Percentiles rank a stretch among this genome's conserved stretches.
Evolutionary conservation across 1,284 basidiomycete genomes (phyloP).

Genomic region (Cutaneotrichosporon sp.): DNA sequence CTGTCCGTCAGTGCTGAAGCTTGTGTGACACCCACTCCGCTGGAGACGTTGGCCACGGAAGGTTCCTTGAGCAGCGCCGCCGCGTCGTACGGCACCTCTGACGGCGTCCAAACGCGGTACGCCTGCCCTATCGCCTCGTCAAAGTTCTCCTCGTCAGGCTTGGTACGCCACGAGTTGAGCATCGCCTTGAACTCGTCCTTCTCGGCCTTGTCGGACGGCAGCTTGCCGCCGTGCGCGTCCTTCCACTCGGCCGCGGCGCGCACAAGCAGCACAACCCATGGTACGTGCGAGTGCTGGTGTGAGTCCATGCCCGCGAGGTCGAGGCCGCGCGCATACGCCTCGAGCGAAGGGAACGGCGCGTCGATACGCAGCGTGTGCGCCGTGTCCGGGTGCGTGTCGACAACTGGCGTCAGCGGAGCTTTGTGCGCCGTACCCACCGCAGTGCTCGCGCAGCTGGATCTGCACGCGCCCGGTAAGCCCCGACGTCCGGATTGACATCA

Average conservation of each 20-base stretch:
- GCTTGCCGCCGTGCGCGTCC: conserved; percentile 32
- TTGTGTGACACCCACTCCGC: conserved; percentile 33
- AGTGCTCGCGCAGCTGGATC: conserved; percentile 79
- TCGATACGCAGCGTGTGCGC: conserved; percentile 80
- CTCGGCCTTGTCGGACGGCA: conserved; percentile 55
- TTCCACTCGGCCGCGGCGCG: conserved; percentile 78
- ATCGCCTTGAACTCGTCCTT: conserved; percentile 70
- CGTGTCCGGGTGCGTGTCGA: conserved; percentile 87
- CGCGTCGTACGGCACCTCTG: conserved; percentile 64
- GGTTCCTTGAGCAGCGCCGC: conserved; percentile 61
- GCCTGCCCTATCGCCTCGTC: conserved; percentile 83
- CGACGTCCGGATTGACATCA: conserved; percentile 71
- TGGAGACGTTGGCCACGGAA: conserved; percentile 48
- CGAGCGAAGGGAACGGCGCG: conserved; percentile 75
- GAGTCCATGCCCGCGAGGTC: conserved; percentile 72
- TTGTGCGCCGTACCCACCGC: conserved; percentile 55
- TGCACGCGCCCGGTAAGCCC: conserved; percentile 85
- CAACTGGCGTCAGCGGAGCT: conserved; percentile 54
- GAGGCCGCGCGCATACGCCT: conserved; percentile 64
- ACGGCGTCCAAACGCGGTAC: conserved; percentile 65
- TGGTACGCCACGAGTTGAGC: conserved; percentile 46
- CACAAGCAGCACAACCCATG: conserved; percentile 80
- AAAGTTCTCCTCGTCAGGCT: conserved; percentile 90
- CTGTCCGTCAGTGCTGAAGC: conserved; percentile 21
- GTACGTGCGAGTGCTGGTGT: conserved; percentile 79